Evolutionary conservation across 1,139 yeast genomes (phyloP).

Genomic region (Arxiozyma slooffiae): DNA sequence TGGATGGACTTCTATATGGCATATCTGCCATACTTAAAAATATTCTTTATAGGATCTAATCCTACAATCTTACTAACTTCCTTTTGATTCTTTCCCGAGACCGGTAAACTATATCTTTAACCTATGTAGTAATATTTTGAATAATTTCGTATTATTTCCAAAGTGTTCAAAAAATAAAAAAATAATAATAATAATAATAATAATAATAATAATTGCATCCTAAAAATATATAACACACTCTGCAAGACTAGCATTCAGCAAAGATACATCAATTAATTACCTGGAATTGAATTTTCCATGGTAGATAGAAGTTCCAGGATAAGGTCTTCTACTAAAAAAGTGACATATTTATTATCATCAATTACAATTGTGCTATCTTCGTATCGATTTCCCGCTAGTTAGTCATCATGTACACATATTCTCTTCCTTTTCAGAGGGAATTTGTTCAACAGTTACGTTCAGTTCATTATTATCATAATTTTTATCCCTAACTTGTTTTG

Average conservation of each 20-base stretch:
- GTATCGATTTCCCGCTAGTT: conserved; percentile 24
- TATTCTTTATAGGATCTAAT: conserved; percentile 44
- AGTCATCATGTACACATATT: conserved; percentile 10
- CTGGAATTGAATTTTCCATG: background rate
- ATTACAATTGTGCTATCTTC: conserved; percentile 35
- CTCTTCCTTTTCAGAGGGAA: conserved; percentile 12
- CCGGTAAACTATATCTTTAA: conserved; percentile 79
- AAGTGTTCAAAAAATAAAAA: conserved; percentile 40
- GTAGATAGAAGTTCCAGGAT: background rate
- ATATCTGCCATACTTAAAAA: conserved; percentile 51
- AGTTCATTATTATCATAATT: conserved; percentile 16
- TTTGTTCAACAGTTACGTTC: conserved; percentile 32
- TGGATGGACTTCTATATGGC: conserved; percentile 39
- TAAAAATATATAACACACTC: conserved; percentile 39
- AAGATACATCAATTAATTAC: background rate
- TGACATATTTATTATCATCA: conserved; percentile 18
- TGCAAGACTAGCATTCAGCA: conserved; percentile 26
- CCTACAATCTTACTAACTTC: conserved; percentile 75
- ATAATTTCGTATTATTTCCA: conserved; percentile 63
- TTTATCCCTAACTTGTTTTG: conserved; percentile 26
- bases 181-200: conserved; percentile 46
- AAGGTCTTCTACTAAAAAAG: conserved; percentile 25
- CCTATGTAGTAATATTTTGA: conserved; percentile 56
- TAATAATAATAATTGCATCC: too few relatives aligned
- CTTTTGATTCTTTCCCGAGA: conserved; percentile 68